Evolutionary conservation across 106 monocot genomes (phyloP).

Genomic region (Amphibolis antarctica): DNA sequence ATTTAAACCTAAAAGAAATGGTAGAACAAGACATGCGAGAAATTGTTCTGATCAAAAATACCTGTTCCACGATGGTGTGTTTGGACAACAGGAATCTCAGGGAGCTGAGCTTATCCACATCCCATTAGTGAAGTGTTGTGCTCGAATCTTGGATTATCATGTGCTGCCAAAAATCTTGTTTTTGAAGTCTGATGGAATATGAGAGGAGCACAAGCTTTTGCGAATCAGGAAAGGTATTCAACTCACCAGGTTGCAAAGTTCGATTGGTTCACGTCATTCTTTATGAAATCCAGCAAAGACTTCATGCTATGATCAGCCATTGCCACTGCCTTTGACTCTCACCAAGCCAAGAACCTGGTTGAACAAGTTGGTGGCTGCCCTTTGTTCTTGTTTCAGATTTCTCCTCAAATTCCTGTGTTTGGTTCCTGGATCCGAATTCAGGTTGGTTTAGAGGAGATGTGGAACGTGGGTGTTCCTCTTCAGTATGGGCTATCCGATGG

Average conservation of each 20-base stretch:
- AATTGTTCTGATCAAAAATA: too few species aligned
- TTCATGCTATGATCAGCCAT: neutral
- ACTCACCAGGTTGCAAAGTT: neutral
- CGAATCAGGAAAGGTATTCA: neutral
- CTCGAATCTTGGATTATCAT: neutral
- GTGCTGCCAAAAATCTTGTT: constrained; percentile 1
- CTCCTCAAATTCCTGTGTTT: too few species aligned
- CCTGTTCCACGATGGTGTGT: too few species aligned
- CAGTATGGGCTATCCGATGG: neutral
- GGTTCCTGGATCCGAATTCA: too few species aligned
- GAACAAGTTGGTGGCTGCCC: neutral
- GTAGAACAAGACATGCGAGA: too few species aligned
- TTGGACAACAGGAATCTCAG: too few species aligned
- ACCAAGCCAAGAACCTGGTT: neutral
- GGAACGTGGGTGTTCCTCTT: constrained; percentile 5
- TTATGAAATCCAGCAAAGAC: neutral
- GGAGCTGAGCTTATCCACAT: too few species aligned
- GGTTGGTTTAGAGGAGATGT: too few species aligned
- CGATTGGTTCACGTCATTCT: neutral
- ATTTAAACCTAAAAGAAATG: too few species aligned
- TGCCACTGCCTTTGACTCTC: neutral
- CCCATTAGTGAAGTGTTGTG: neutral
- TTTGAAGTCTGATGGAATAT: constrained; percentile 9
- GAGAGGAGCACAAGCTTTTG: neutral
- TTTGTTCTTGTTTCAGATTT: neutral